Conservation (phyloP, 169 alveolate species). For the Cryptosporidium meleagridis region DNA sequence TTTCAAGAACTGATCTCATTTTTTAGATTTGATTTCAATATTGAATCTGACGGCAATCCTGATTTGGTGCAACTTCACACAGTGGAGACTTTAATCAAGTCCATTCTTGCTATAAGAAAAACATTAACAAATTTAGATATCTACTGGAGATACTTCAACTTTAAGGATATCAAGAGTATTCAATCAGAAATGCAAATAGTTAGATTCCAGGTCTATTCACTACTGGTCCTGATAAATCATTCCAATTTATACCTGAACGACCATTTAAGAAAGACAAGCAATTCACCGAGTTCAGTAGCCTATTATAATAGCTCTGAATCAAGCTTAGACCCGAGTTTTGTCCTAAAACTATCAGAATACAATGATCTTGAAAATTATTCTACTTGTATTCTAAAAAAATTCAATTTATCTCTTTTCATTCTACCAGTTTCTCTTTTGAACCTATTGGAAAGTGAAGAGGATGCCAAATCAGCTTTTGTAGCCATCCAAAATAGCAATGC, state of each 20-base stretch:
- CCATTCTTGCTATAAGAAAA: not conserved
- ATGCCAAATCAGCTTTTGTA: not conserved
- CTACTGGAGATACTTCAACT: slow-evolving; percentile 41
- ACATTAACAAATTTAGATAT: not conserved
- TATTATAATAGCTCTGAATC: not conserved
- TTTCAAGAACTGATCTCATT: slow-evolving; percentile 1
- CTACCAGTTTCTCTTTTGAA: not conserved
- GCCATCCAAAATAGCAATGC: not conserved
- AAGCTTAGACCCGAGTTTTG: not conserved
- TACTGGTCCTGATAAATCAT: not conserved
- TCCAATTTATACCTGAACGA: not conserved
- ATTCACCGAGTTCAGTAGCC: not conserved
- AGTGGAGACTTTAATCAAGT: slow-evolving; percentile 3
- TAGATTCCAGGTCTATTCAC: slow-evolving; percentile 30
- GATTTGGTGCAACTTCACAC: not conserved
- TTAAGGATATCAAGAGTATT: not conserved
- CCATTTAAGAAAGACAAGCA: not conserved
- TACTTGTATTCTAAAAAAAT: not conserved
- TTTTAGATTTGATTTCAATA: not conserved
- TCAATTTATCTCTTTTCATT: not conserved
- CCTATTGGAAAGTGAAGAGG: not conserved
- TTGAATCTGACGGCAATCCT: not conserved
- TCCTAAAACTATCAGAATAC: not conserved
- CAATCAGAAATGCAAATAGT: slow-evolving; percentile 28
- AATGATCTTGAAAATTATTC: not conserved